phyloP scores from a whole-genome alignment of 1,139 yeast species.

The Lodderomyces theae region DNA sequence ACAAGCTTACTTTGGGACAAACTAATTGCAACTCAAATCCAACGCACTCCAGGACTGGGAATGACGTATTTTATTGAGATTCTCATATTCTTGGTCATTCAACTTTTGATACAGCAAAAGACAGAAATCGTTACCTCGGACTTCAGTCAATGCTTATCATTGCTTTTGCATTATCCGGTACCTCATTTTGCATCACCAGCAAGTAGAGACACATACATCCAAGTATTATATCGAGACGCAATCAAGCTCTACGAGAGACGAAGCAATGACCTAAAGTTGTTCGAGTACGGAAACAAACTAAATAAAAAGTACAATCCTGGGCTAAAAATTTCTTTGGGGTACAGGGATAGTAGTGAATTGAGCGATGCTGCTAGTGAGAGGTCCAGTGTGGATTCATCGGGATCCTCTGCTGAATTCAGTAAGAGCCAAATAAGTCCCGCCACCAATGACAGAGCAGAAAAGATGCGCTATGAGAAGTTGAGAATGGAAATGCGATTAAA shows the following conservation, averaged over 20 bases:
- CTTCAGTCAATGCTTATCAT: slow-evolving; percentile 58
- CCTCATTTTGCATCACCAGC: slow-evolving; percentile 14
- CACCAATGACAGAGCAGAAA: slow-evolving; percentile 22
- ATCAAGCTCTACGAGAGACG: slow-evolving; percentile 26
- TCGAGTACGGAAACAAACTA: slow-evolving; percentile 38
- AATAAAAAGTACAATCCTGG: slow-evolving; percentile 37
- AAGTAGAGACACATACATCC: slow-evolving; percentile 20
- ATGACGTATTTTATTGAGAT: slow-evolving; percentile 31
- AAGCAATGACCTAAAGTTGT: slow-evolving; percentile 38
- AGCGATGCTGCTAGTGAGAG: slow-evolving; percentile 14
- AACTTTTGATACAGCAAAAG: slow-evolving; percentile 51
- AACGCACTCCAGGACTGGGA: slow-evolving; percentile 25
- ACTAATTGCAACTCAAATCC: slow-evolving; percentile 34
- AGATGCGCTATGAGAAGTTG: slow-evolving; percentile 42
- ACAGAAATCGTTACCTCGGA: slow-evolving; percentile 51
- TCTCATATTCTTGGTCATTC: slow-evolving; percentile 41
- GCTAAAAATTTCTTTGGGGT: slow-evolving; percentile 34
- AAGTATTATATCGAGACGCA: slow-evolving; percentile 30
- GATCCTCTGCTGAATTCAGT: slow-evolving; percentile 3
- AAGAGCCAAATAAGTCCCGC: slow-evolving; percentile 5
- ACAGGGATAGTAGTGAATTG: slow-evolving; percentile 20
- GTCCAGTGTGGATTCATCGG: slow-evolving; percentile 9
- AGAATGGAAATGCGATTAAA: slow-evolving; percentile 45
- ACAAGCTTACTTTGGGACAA: slow-evolving; percentile 58
- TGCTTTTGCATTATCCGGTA: slow-evolving; percentile 59